phyloP scores from a whole-genome alignment of 2,329 filamentous ascomycete genomes.

The Intubia oerlemansii region DNA sequence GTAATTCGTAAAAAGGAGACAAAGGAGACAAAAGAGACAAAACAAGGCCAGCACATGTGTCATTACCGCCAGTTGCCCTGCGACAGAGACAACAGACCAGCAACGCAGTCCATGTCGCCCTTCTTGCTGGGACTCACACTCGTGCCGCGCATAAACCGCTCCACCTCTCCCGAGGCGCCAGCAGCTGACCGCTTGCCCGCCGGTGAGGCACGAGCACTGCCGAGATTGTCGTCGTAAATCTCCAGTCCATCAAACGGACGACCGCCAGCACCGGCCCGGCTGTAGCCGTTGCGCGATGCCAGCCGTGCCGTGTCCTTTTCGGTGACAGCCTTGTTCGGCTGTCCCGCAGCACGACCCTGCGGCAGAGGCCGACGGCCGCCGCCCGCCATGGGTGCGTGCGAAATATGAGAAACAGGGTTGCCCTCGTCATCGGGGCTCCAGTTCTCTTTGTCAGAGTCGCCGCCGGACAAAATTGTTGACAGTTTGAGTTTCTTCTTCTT shows the following conservation, averaged over 20 bases:
- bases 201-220: no score
- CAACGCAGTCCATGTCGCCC: conserved; percentile 71
- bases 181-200: no score
- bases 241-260: conserved; percentile 15
- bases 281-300: conserved; percentile 6
- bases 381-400: no score
- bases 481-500: conserved; percentile 20
- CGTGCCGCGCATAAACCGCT: conserved; percentile 49
- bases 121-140: conserved; percentile 49
- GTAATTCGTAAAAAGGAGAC: no score
- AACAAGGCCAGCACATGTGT: no score
- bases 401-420: no score
- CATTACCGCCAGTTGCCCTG: conserved; percentile 71
- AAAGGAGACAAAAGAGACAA: background rate
- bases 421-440: conserved; percentile 39
- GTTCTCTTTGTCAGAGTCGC: conserved; percentile 92
- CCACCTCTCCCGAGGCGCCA: conserved; percentile 47
- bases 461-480: conserved; percentile 22
- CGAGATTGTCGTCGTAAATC: conserved; percentile 30
- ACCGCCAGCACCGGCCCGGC: no score
- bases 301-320: conserved; percentile 19
- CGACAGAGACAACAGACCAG: conserved; percentile 70
- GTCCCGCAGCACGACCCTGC: no score
- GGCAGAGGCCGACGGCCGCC: no score
- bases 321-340: conserved; percentile 15